phyloP scores from a whole-genome alignment of 2,329 filamentous ascomycete species.

The Endocalyx cinctus region DNA sequence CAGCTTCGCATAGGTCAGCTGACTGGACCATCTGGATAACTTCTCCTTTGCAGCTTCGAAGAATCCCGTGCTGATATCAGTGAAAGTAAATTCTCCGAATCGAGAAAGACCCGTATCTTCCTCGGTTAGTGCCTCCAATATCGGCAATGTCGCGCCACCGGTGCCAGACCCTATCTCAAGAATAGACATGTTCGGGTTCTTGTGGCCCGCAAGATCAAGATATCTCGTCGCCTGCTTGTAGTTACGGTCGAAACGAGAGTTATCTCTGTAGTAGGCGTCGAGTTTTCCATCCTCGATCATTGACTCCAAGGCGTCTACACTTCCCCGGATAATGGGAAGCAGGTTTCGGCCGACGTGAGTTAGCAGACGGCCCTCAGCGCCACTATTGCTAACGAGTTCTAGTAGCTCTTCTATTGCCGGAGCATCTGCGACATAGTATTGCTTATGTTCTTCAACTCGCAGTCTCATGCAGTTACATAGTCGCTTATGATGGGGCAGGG shows the following conservation, averaged over 20 bases:
- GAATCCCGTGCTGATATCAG: background rate
- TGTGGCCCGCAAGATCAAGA: background rate
- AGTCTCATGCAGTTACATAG: too few relatives aligned
- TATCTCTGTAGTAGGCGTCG: background rate
- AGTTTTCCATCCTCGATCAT: background rate
- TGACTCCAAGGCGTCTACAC: background rate
- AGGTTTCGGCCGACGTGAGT: too few relatives aligned
- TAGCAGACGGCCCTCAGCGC: too few relatives aligned
- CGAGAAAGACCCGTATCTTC: background rate
- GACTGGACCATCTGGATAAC: background rate
- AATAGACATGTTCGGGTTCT: background rate
- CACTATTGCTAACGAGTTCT: too few relatives aligned
- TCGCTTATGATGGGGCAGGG: too few relatives aligned
- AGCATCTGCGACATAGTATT: too few relatives aligned
- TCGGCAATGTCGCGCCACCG: too few relatives aligned
- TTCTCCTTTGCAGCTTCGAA: background rate
- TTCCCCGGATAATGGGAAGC: background rate
- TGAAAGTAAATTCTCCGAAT: background rate
- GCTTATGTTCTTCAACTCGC: too few relatives aligned
- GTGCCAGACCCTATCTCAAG: background rate
- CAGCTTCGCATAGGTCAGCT: background rate
- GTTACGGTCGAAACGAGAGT: background rate
- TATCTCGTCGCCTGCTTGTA: background rate
- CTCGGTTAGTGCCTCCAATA: background rate
- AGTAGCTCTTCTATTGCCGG: too few relatives aligned